Percentiles rank a stretch among this genome's conserved stretches.
Evolutionary conservation across 164 flowering plant genomes (phyloP).

Genomic region (Dillenia suffruticosa): DNA sequence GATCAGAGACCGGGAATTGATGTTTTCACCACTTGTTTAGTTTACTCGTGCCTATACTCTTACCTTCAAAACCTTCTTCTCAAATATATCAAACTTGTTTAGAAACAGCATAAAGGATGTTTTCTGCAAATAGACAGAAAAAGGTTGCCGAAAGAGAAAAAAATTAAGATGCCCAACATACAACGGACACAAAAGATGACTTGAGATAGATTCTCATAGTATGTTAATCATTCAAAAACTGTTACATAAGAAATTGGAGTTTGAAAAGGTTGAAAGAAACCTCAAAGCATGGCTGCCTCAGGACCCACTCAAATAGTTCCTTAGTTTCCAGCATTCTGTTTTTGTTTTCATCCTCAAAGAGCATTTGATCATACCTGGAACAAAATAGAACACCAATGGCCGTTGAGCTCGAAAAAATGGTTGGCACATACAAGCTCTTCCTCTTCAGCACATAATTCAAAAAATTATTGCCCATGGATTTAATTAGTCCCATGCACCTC

Average conservation of each 20-base stretch:
- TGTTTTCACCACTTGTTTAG: neutral
- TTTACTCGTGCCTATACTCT: conserved; percentile 14
- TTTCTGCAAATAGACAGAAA: conserved; percentile 58
- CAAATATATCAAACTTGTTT: conserved; percentile 96
- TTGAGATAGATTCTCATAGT: too few species aligned
- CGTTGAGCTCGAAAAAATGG: neutral
- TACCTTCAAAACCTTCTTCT: conserved; percentile 87
- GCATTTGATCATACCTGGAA: conserved; percentile 92
- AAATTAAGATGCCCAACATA: conserved; percentile 1
- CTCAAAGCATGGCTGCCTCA: conserved; percentile 97
- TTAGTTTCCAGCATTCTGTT: conserved; percentile 94
- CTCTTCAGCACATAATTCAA: neutral
- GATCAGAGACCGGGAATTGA: conserved; percentile 1
- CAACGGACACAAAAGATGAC: conserved; percentile 6
- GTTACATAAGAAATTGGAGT: too few species aligned
- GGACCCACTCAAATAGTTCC: conserved; percentile 95
- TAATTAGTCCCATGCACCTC: too few species aligned
- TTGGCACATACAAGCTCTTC: neutral
- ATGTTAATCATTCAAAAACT: too few species aligned
- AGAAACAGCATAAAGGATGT: conserved; percentile 96
- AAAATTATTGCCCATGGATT: too few species aligned
- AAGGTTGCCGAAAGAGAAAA: neutral
- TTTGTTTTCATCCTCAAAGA: conserved; percentile 86
- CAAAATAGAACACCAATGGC: conserved; percentile 8
- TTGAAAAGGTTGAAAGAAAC: conserved; percentile 21